Conservation (phyloP, 805 yeast genomes). For the Starmerella apicola region DNA sequence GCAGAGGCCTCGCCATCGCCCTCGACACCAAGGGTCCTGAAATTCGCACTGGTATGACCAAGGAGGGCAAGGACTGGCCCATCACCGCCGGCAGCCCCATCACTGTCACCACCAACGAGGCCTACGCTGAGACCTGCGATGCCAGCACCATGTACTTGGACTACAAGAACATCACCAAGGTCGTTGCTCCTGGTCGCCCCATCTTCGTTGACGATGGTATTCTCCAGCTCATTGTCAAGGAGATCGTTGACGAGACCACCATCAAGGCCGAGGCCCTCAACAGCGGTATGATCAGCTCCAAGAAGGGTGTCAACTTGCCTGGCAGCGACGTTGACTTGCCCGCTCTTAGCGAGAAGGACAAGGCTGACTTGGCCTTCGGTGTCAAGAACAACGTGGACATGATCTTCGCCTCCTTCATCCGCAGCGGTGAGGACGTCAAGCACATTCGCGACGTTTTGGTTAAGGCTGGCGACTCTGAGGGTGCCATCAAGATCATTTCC, state of each 20-base stretch:
- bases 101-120: conserved; percentile 84
- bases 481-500: conserved; percentile 88
- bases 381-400: conserved; percentile 95
- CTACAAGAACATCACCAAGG: conserved; percentile 93
- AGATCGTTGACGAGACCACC: conserved; percentile 66
- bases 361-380: conserved; percentile 84
- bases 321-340: conserved; percentile 98
- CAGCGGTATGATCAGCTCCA: conserved; percentile 91
- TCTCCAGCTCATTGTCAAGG: conserved; percentile 81
- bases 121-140: conserved; percentile 57
- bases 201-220: conserved; percentile 98
- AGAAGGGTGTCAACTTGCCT: conserved; percentile 98
- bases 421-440: conserved; percentile 80
- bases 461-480: conserved; percentile 59
- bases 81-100: conserved; percentile 77
- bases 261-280: conserved; percentile 81
- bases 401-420: conserved; percentile 96
- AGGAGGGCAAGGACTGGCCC: conserved; percentile 66
- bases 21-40: conserved; percentile 99
- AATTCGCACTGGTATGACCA: conserved; percentile 95
- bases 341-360: conserved; percentile 94
- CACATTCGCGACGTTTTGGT: conserved; percentile 91
- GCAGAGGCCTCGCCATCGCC: conserved; percentile 97
- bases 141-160: conserved; percentile 79
- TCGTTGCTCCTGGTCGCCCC: conserved; percentile 73